Evolutionary conservation across 306 rosid species (phyloP), one percentile per base, ranked within the genome.

Genomic region (Cucurbita argyrosperma): DNA sequence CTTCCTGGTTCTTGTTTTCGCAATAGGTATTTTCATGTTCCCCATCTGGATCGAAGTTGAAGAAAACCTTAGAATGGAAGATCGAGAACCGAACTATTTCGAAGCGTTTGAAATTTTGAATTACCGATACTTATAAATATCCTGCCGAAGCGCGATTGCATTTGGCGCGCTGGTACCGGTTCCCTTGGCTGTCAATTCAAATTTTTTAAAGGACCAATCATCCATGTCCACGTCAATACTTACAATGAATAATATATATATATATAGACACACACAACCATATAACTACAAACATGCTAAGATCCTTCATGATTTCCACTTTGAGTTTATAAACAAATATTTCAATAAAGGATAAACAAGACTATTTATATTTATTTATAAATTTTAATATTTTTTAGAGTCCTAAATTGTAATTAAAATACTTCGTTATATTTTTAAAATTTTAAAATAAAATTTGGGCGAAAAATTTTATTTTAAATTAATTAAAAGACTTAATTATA

Each of bases 1-100:
- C 81, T 89, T 87, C 87, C 80, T 54, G 15, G 76, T 18, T 51
- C 64, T 82, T 15, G 79, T 7, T 88, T 84, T 90, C 76, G 80
- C 74, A 42, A 88, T 75, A 79, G 90, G 88, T 91, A 89, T 87
- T 63, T 66, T 66, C 38, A 45, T 19, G n/a, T 66, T 66, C 35
- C 54, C 72, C 37, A 43, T 66, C 57, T 47, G 21, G 16, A 46
- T 47, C 8, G 13, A 68, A 14, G 39, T 43, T 43, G 49, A 65
- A 43, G 71, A 42, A 43, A 65, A 42, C 72, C 45, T 19, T 2
- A 7, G 18, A 66, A 23, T 21, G 45, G 54, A 13, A 66, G 39
- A 66, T 11, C 4, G 55, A 46, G 40, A 67, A 21, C 19, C 18
- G 55, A 6, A 11, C 30, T 3, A 55, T 67, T 66, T 66, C 5